Evolutionary conservation across 1,284 basidiomycete species (phyloP), one percentile per base, ranked within the genome.

Genomic region (Boletellus deceptivus): DNA sequence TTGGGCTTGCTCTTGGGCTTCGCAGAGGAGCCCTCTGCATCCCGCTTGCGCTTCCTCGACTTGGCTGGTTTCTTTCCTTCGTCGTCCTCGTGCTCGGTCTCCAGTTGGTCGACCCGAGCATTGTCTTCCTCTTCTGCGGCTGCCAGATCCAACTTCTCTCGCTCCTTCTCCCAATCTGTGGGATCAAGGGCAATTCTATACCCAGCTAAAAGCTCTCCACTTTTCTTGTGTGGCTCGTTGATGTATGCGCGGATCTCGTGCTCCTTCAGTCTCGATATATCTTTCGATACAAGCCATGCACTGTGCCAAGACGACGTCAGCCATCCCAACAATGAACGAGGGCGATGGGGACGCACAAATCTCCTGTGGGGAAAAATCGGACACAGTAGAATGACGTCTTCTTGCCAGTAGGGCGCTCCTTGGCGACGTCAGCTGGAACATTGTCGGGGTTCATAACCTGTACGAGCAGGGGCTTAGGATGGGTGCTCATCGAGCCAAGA

Each of bases 241-340:
- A 97, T 82, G 72, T 85, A 97, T 6, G 84, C 78, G 58, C 89
- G 79, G 70, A 98, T 96, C 72, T 94, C 91, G 66, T 91, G 83
- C 27, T 75, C 70, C 61, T 84, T 82, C 34, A 98, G 79, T 55
- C 80, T 80, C 27, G 86, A 89, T 55, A 98, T 82, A 67, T 97
- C 94, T 62, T 88, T 88, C 6, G 86, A 70, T 18, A 83, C 76
- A 31, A 91, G 78, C 94, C 95, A 98, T 37, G 91, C 81, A 72
- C 94, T 95, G 54, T 18, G 46, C 18, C 43, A 50, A 50, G 55
- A 51, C 25, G 20, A 34, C 8, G 45, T 63, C 52, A 59, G 53
- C 43, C 20, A 55, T 58, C 41, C 33, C 13, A 40, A 49, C 39
- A 47, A 48, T 41, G 42, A 46, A 54, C 51, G 43, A 52, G 46